Evolutionary conservation across 1,284 basidiomycete species (phyloP).

Genomic region (Porogramme epimiltina): DNA sequence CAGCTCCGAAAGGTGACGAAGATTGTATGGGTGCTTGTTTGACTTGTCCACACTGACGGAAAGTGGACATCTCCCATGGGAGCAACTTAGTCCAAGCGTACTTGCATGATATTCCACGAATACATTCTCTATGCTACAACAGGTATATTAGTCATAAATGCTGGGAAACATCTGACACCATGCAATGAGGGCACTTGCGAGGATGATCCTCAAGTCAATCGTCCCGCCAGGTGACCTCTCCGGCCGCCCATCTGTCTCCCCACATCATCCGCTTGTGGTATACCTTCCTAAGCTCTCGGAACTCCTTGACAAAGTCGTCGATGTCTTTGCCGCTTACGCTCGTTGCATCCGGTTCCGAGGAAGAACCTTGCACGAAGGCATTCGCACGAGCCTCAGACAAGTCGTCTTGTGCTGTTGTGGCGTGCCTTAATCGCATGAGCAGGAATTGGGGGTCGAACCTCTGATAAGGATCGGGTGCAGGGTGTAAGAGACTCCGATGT

Average conservation of each 20-base stretch:
- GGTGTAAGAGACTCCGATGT: too few species aligned
- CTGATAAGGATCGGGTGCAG: conserved; percentile 40
- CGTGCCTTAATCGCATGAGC: conserved; percentile 82
- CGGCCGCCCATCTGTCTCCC: conserved; percentile 83
- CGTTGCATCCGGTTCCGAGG: conserved; percentile 33
- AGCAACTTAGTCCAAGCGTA: too few species aligned
- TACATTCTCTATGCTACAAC: conserved; percentile 15
- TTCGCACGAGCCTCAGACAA: conserved; percentile 81
- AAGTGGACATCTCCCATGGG: too few species aligned
- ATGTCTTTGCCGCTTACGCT: conserved; percentile 57
- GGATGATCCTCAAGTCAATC: conserved; percentile 14
- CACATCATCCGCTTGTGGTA: conserved; percentile 92
- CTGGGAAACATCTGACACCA: not conserved
- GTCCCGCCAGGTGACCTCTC: conserved; percentile 76
- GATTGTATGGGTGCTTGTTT: too few species aligned
- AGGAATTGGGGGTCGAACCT: conserved; percentile 85
- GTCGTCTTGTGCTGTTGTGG: conserved; percentile 87
- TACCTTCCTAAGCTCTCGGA: conserved; percentile 81
- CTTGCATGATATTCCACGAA: too few species aligned
- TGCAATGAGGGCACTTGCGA: not conserved
- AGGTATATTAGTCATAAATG: conserved; percentile 5
- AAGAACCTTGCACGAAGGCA: conserved; percentile 70
- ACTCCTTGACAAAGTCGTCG: conserved; percentile 86
- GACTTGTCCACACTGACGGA: too few species aligned
- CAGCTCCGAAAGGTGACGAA: too few species aligned